Base-by-base conservation (phyloP, 2,329 filamentous ascomycete genomes). In the Colletotrichum tamarilloi region DNA sequence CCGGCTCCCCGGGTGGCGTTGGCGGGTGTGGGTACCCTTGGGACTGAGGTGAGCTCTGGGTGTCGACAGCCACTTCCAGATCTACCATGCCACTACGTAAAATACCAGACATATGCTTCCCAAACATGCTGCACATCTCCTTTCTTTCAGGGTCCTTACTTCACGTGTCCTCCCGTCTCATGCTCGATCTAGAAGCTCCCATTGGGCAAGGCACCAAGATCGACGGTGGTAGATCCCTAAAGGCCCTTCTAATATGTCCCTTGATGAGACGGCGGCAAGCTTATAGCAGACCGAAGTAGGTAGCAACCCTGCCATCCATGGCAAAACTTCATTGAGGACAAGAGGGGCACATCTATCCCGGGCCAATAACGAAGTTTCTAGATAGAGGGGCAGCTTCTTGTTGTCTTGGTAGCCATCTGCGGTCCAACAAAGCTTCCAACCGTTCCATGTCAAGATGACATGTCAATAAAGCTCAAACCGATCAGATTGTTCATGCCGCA, bases 201-300 rank as follows among this genome's bases (percentile, higher is more conserved):
- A 73, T 73, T 73, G 71, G 67, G 8, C 56, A 49, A 73, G 60
- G 67, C 35, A 71, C 57, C 60, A 71, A 70, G 71, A 73, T 73
- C 67, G 32, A 24, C 71, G 16, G 26, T 46, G 12, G 14, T 26
- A 55, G 19, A 35, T 22, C 32, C 46, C 55, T 12, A 69, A 42
- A 26, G 46, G 42, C 19, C 19, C 19, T 24, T 60, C 24, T 16
- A 46, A 59, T 59, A 46, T 42, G 11, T 32, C 67, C 24, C 24
- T 22, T 70, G 55, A 38, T 35, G 55, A 53, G 19, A 67, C 24
- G 68, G 62, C 38, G 53, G 57, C 68, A 24, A 63, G 38, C 56
- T 68, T 62, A 64, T 26, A 49, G 46, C 28, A 24, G 22, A 52
- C 46, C 16, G 12, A 49, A n/a, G 7, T 49, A 68, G 46, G 7